These are phyloP conservation scores for Somion occarium DNA, from an alignment of 1,284 basidiomycete genomes.

Conservation along the genomic window DNA sequence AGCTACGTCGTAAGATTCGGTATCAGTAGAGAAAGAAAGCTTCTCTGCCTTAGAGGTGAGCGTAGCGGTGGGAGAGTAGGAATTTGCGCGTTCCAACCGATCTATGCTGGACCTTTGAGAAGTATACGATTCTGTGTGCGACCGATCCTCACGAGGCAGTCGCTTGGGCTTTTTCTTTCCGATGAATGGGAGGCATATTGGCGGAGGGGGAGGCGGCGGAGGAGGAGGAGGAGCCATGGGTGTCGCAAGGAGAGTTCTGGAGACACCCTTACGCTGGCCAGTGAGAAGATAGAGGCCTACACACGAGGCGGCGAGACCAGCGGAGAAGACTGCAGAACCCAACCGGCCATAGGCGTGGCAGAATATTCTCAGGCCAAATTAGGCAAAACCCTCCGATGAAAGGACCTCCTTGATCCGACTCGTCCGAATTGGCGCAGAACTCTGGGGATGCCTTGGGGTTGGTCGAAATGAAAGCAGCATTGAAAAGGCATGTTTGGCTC, in stretches of 20 bases:
- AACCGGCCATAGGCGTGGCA: neutral
- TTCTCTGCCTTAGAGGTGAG: conserved; percentile 34
- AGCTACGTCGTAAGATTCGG: conserved; percentile 28
- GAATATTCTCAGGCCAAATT: conserved; percentile 9
- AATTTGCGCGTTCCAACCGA: conserved; percentile 24
- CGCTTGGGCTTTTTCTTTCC: conserved; percentile 23
- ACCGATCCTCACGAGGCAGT: conserved; percentile 24
- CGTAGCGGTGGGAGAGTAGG: conserved; percentile 35
- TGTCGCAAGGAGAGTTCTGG: conserved; percentile 16
- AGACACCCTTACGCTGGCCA: neutral
- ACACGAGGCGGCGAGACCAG: conserved; percentile 14
- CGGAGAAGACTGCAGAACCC: conserved; percentile 5
- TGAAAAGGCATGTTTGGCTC: neutral
- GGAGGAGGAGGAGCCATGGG: conserved; percentile 28
- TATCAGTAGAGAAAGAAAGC: conserved; percentile 33
- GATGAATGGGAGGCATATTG: conserved; percentile 25
- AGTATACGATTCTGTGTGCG: conserved; percentile 19
- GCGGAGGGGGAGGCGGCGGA: conserved; percentile 24
- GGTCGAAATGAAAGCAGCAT: neutral
- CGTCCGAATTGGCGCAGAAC: too few relatives aligned
- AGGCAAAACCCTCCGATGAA: neutral
- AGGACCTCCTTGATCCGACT: neutral
- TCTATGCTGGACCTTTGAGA: conserved; percentile 25
- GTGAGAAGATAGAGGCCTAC: conserved; percentile 13
- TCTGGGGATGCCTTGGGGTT: neutral